Percentiles rank a stretch among this genome's conserved stretches.
These are phyloP conservation scores for Trifolium dubium DNA, from an alignment of 306 rosid genomes.

Conservation along the genomic window DNA sequence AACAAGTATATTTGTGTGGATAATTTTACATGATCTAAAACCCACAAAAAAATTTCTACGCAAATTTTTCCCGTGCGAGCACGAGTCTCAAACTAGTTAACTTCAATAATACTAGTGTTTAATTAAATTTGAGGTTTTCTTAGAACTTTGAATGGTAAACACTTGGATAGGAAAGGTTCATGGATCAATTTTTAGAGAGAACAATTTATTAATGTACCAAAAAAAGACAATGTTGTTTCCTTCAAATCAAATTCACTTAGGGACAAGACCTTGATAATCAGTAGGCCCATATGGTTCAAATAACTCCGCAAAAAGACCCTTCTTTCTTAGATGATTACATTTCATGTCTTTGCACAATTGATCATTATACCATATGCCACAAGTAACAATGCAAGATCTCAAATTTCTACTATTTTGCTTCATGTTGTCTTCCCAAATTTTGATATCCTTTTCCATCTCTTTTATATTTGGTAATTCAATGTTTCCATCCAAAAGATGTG, in stretches of 20 bases:
- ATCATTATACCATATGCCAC: constrained; percentile 53
- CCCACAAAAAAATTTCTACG: too few relatives aligned
- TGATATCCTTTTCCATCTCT: constrained; percentile 53
- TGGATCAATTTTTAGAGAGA: too few relatives aligned
- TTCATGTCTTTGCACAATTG: constrained; percentile 59
- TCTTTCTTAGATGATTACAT: constrained; percentile 51
- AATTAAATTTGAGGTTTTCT: too few relatives aligned
- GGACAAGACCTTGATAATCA: constrained; percentile 48
- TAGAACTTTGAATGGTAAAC: too few relatives aligned
- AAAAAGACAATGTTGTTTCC: too few relatives aligned
- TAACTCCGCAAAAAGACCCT: constrained; percentile 29
- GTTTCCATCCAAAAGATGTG: constrained; percentile 46
- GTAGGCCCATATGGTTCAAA: constrained; percentile 52
- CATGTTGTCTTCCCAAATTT: constrained; percentile 46
- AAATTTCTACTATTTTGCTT: constrained; percentile 42
- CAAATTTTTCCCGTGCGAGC: too few relatives aligned
- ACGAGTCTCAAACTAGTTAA: too few relatives aligned
- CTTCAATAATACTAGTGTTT: too few relatives aligned
- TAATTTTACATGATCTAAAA: too few relatives aligned
- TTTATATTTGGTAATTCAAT: constrained; percentile 54
- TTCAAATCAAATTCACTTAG: not conserved
- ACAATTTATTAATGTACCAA: too few relatives aligned
- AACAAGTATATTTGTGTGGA: too few relatives aligned
- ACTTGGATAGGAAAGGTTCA: too few relatives aligned
- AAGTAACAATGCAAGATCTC: constrained; percentile 46